Evolutionary conservation across 192 early-diverging fungal genomes (phyloP), one percentile per base, ranked within the genome.

Genomic region (Physocladia obscura): DNA sequence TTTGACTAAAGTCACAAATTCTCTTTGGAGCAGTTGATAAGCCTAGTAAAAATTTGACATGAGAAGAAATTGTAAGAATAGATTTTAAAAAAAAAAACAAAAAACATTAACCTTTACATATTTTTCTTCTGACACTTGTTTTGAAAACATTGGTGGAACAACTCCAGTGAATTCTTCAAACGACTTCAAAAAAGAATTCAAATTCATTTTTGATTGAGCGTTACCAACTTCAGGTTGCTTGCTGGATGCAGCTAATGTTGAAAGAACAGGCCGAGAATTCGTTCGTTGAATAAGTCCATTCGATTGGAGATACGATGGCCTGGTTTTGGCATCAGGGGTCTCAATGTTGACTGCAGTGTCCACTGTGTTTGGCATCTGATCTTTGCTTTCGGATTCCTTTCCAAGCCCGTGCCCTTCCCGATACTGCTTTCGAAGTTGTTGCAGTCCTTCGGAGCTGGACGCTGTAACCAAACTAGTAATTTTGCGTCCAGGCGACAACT

Each of bases 101-200:
- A 48, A n/a, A n/a, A n/a, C n/a, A n/a, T n/a, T n/a, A n/a, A 81
- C 81, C 24, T 86, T 82, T 4, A 94, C 92, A 70, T 84, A 92
- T 32, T 83, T 74, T 35, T 91, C 92, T 73, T 95, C 93, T 3
- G 81, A 75, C 19, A 88, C 70, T 29, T 79, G 62, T 49, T 89
- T 92, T 8, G 89, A 81, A 58, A 93, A 92, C 17, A 89, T 57
- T 47, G 87, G 88, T 2, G 87, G 85, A 11, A 73, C 56, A 3
- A 78, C 81, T 15, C 81, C 81, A n/a, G 84, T 84, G 4, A 78
- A 84, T 29, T 78, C 79, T 63, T 93, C 93, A 27, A 91, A 57
- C 0, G 85, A 79, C 34, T 76, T 74, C 21, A 94, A 73, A 1
- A 92, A 75, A 11, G 76, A 75, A 63, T 91, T 86, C 58, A 91